Evolutionary conservation across 352 stramenopile species (phyloP).

Genomic region (Phytophthora fragariae): DNA sequence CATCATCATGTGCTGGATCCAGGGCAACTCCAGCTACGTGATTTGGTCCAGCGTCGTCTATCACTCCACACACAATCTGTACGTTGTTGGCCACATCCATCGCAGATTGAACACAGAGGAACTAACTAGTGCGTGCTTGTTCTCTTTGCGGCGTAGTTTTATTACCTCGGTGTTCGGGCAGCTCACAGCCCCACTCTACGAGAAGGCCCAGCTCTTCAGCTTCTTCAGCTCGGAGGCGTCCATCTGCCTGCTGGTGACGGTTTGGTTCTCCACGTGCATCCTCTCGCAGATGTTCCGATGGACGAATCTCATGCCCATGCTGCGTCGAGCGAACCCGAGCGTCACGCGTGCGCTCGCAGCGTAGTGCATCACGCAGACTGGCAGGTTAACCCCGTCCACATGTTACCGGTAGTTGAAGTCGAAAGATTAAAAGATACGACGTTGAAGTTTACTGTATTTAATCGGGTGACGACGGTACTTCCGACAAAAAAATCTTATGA

Average conservation of each 20-base stretch:
- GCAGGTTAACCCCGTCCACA: neutral
- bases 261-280: constrained; percentile 92
- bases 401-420: constrained; percentile 21
- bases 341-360: constrained; percentile 51
- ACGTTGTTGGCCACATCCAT: constrained; percentile 43
- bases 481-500: constrained; percentile 8
- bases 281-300: constrained; percentile 88
- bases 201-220: constrained; percentile 83
- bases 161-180: constrained; percentile 91
- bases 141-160: constrained; percentile 49
- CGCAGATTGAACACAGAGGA: constrained; percentile 1
- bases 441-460: constrained; percentile 21
- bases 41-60: constrained; percentile 91
- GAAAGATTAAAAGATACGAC: neutral
- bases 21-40: constrained; percentile 88
- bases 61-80: constrained; percentile 89
- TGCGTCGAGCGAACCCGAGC: constrained; percentile 54
- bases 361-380: constrained; percentile 12
- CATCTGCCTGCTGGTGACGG: constrained; percentile 83
- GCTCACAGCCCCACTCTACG: constrained; percentile 82
- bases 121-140: neutral
- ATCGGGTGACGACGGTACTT: constrained; percentile 1
- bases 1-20: constrained; percentile 93
- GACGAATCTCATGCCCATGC: constrained; percentile 81
- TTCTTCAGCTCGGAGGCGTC: constrained; percentile 89